A percentile compares a stretch with the other conserved stretches of the same genome.
Evolutionary conservation across 306 rosid genomes (phyloP).

Genomic region (Myrica gale): DNA sequence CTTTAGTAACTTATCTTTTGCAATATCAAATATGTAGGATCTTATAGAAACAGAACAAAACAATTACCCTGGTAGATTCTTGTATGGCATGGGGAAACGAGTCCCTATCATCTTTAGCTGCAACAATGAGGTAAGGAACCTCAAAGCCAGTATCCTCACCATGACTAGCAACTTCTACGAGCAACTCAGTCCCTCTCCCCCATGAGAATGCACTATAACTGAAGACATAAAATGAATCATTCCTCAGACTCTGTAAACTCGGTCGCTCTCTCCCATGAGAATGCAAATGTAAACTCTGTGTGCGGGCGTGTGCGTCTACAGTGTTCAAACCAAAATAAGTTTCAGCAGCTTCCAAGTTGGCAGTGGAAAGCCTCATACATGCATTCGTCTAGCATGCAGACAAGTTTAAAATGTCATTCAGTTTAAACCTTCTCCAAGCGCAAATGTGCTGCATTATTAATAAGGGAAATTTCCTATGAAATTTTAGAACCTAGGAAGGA

Average conservation of each 20-base stretch:
- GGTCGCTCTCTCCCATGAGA: not conserved
- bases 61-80: constrained; percentile 78
- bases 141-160: constrained; percentile 93
- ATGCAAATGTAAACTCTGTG: not conserved
- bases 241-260: not conserved
- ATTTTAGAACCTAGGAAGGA: not conserved
- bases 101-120: constrained; percentile 89
- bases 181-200: constrained; percentile 72
- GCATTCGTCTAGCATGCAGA: not conserved
- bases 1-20: not conserved
- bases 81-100: constrained; percentile 89
- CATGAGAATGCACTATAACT: constrained; percentile 90
- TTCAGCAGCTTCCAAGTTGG: not conserved
- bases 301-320: too few relatives aligned
- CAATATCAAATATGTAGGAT: not conserved
- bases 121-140: constrained; percentile 98
- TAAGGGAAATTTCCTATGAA: not conserved
- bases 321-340: too few relatives aligned
- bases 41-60: not conserved
- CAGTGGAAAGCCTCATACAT: not conserved
- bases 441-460: not conserved
- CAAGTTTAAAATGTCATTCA: not conserved
- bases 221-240: constrained; percentile 30
- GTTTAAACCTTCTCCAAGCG: not conserved
- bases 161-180: constrained; percentile 86